These are phyloP conservation scores for Apiospora kogelbergensis DNA, from an alignment of 2,329 filamentous ascomycete genomes.

Conservation along the genomic window DNA sequence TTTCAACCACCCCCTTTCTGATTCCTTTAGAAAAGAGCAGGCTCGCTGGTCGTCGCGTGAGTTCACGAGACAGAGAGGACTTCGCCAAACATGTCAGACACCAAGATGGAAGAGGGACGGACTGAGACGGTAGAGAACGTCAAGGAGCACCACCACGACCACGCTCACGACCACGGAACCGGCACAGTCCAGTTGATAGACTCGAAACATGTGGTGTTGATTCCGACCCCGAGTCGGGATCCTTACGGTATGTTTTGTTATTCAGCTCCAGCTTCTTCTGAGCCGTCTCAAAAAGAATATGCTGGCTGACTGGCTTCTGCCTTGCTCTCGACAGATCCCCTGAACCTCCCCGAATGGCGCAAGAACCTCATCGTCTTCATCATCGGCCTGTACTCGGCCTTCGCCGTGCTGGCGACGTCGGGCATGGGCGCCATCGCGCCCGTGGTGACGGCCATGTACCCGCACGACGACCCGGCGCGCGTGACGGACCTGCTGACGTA, in stretches of 20 bases:
- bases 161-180: background rate
- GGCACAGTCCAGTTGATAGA: slow-evolving; percentile 14
- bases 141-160: background rate
- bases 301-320: background rate
- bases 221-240: slow-evolving; percentile 23
- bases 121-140: background rate
- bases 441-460: slow-evolving; percentile 19
- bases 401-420: slow-evolving; percentile 18
- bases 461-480: slow-evolving; percentile 17
- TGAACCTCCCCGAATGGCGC: slow-evolving; percentile 26
- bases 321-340: slow-evolving; percentile 20
- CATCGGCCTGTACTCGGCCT: slow-evolving; percentile 20
- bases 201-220: slow-evolving; percentile 19
- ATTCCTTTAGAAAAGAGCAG: background rate
- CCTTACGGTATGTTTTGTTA: slow-evolving; percentile 18
- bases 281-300: background rate
- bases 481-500: slow-evolving; percentile 32
- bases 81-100: background rate
- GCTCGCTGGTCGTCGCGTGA: background rate
- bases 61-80: background rate
- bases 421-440: slow-evolving; percentile 14
- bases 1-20: background rate
- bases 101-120: slow-evolving; percentile 1
- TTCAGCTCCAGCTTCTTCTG: background rate
- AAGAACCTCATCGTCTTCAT: slow-evolving; percentile 23